Percentiles rank a stretch among this genome's conserved stretches.
These are phyloP conservation scores for Ascochyta fabae DNA, from an alignment of 2,329 filamentous ascomycete genomes.

Conservation along the genomic window DNA sequence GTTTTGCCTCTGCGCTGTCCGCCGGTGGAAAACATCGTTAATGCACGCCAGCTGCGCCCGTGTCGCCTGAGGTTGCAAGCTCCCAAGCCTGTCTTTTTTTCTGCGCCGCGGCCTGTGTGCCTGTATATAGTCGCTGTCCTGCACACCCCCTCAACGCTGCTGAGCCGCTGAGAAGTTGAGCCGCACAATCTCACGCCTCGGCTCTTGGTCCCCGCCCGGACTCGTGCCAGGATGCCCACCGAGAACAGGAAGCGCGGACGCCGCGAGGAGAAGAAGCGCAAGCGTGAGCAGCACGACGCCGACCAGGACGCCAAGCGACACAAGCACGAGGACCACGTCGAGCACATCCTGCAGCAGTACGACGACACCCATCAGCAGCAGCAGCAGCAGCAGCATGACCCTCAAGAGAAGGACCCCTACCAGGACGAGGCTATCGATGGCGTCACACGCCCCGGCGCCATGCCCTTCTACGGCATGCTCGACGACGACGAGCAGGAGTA, in stretches of 20 bases:
- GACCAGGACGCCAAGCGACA: constrained; percentile 47
- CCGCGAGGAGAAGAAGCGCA: constrained; percentile 60
- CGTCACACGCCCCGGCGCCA: constrained; percentile 57
- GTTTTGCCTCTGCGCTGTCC: constrained; percentile 15
- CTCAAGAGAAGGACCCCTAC: constrained; percentile 20
- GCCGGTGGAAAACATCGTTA: constrained; percentile 13
- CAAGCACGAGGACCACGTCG: constrained; percentile 29
- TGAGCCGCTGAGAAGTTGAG: constrained; percentile 12
- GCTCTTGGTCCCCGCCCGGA: constrained; percentile 22
- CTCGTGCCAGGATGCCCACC: constrained; percentile 59
- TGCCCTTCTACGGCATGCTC: constrained; percentile 90
- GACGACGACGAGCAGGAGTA: constrained; percentile 95
- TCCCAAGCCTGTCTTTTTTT: background rate
- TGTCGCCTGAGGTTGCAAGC: constrained; percentile 1
- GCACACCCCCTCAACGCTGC: background rate
- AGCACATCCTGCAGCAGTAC: constrained; percentile 13
- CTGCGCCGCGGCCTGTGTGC: constrained; percentile 1
- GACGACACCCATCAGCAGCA: constrained; percentile 14
- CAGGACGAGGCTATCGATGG: constrained; percentile 39
- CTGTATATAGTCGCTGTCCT: constrained; percentile 5
- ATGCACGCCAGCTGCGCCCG: constrained; percentile 12
- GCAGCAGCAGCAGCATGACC: constrained; percentile 1
- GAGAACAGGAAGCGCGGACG: constrained; percentile 65
- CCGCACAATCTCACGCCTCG: constrained; percentile 4
- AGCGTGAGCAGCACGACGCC: constrained; percentile 54